These are phyloP conservation scores for Sapria himalayana DNA, from an alignment of 345 rosid genomes.

Conservation along the genomic window DNA sequence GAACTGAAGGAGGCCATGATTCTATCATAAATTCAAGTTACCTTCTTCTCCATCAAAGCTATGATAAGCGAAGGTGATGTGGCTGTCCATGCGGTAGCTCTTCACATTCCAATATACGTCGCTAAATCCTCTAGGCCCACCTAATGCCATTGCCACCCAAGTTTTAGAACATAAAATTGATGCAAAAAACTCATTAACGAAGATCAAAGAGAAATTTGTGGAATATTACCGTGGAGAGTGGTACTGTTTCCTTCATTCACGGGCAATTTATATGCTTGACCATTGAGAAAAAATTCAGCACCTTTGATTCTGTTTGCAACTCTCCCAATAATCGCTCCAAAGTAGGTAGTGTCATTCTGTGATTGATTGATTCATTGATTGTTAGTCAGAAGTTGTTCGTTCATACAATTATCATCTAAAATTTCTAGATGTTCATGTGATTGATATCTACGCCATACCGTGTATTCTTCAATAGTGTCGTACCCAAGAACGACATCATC, in stretches of 20 bases:
- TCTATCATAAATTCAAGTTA: neutral
- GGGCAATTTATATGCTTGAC: constrained; percentile 31
- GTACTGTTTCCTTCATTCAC: constrained; percentile 73
- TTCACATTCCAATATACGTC: constrained; percentile 60
- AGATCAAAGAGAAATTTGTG: too few relatives aligned
- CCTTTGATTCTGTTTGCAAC: constrained; percentile 63
- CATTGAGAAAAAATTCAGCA: constrained; percentile 49
- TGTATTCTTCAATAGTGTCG: too few relatives aligned
- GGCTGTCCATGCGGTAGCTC: constrained; percentile 18
- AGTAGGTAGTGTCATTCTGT: constrained; percentile 43
- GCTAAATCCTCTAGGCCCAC: constrained; percentile 64
- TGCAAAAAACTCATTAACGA: neutral
- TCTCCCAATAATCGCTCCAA: constrained; percentile 70
- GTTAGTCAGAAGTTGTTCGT: too few relatives aligned
- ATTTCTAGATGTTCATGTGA: too few relatives aligned
- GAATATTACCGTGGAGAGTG: constrained; percentile 86
- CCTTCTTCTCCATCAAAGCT: constrained; percentile 84
- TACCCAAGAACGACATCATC: too few relatives aligned
- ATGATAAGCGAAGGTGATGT: constrained; percentile 33
- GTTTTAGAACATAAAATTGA: neutral
- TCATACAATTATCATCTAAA: too few relatives aligned
- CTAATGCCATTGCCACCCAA: too few relatives aligned
- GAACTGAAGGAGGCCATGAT: too few relatives aligned
- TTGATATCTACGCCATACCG: too few relatives aligned
- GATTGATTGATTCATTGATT: too few relatives aligned